Evolutionary conservation across 805 yeast species (phyloP).

Genomic region (Yarrowia keelungensis): DNA sequence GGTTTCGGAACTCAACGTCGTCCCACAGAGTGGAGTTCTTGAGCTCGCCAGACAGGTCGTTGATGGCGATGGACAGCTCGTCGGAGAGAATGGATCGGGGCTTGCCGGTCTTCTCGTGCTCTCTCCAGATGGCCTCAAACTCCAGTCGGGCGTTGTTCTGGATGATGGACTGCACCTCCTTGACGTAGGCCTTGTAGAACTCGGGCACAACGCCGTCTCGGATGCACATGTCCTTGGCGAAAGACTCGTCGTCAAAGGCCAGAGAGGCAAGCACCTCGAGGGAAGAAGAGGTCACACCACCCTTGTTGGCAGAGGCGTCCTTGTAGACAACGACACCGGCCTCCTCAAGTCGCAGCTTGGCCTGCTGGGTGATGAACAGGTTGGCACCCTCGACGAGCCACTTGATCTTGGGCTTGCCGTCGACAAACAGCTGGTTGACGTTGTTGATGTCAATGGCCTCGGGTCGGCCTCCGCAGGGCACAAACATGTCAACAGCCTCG

Average conservation of each 20-base stretch:
- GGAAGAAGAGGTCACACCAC: constrained; percentile 98
- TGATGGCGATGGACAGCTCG: constrained; percentile 79
- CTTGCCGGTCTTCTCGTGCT: constrained; percentile 67
- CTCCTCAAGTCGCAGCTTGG: constrained; percentile 81
- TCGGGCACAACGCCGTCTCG: constrained; percentile 61
- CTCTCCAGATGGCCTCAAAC: constrained; percentile 85
- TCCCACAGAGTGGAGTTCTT: constrained; percentile 84
- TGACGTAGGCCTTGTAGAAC: constrained; percentile 83
- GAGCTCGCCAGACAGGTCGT: constrained; percentile 83
- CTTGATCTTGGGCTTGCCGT: constrained; percentile 79
- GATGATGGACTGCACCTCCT: constrained; percentile 78
- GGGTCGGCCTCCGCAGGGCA: constrained; percentile 99
- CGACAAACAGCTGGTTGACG: constrained; percentile 71
- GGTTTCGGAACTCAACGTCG: constrained; percentile 77
- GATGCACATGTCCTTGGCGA: constrained; percentile 79
- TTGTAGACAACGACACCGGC: constrained; percentile 89
- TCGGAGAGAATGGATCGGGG: constrained; percentile 75
- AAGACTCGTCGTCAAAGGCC: constrained; percentile 84
- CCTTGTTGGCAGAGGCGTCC: constrained; percentile 97
- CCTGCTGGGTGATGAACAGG: constrained; percentile 91
- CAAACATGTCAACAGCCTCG: constrained; percentile 79
- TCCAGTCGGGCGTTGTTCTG: constrained; percentile 81
- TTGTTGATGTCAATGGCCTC: constrained; percentile 90
- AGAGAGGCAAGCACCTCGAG: constrained; percentile 94
- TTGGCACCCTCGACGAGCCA: constrained; percentile 98